Evolutionary conservation across 1,284 basidiomycete genomes (phyloP).

Genomic region (Cryptococcus sp.): DNA sequence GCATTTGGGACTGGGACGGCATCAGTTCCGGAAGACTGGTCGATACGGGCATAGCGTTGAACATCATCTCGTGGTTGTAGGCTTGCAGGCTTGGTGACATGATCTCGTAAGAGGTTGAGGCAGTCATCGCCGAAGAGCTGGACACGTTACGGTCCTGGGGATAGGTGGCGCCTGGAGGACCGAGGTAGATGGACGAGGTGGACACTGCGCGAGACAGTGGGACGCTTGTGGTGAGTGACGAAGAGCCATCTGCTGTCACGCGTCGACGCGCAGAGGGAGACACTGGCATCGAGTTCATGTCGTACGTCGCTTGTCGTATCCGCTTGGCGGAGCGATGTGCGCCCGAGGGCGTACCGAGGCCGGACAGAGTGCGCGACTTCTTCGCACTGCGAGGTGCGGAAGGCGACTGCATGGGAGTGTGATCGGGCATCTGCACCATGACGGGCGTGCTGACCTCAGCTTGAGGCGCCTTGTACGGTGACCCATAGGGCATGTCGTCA

Average conservation of each 20-base stretch:
- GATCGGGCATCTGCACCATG: slow-evolving; percentile 15
- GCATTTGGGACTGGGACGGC: slow-evolving; percentile 19
- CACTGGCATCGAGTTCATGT: slow-evolving; percentile 20
- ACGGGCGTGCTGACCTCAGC: slow-evolving; percentile 6
- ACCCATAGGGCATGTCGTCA: slow-evolving; percentile 7
- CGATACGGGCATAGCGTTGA: slow-evolving; percentile 10
- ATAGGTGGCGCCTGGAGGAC: slow-evolving; percentile 1
- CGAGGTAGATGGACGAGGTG: slow-evolving; percentile 12
- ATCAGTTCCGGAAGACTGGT: slow-evolving; percentile 18
- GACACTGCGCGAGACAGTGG: slow-evolving; percentile 20
- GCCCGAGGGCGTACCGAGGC: slow-evolving; percentile 18
- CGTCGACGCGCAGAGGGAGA: slow-evolving; percentile 18
- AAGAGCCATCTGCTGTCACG: slow-evolving; percentile 9
- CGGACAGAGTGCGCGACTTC: slow-evolving; percentile 13
- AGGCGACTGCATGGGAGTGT: slow-evolving; percentile 6
- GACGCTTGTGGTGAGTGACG: slow-evolving; percentile 15
- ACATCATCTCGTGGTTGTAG: slow-evolving; percentile 7
- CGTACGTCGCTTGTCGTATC: slow-evolving; percentile 21
- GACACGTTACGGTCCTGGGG: slow-evolving; percentile 21
- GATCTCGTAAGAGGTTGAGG: slow-evolving; percentile 14
- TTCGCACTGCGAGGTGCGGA: slow-evolving; percentile 12
- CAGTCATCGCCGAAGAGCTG: slow-evolving; percentile 18
- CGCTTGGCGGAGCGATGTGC: slow-evolving; percentile 20
- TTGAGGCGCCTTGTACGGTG: slow-evolving; percentile 7
- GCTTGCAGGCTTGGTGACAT: slow-evolving; percentile 17